Percentiles rank a stretch among this genome's conserved stretches.
phyloP scores from a whole-genome alignment of 176 grass and related monocot genomes.

The Poa pratensis region DNA sequence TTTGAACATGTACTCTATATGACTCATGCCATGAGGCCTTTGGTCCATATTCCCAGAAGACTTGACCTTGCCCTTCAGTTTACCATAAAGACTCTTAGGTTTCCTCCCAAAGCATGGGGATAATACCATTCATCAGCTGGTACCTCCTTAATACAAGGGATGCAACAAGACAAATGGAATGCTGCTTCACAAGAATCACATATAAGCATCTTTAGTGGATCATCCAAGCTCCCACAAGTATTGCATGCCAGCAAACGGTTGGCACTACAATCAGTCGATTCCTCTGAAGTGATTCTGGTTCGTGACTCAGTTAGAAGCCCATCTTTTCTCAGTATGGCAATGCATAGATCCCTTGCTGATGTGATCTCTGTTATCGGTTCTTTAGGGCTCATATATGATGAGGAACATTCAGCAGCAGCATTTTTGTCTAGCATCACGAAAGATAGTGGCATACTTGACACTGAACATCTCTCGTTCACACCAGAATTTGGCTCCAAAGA shows the following conservation, averaged over 20 bases:
- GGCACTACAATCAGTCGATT: constrained; percentile 35
- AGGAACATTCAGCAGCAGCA: constrained; percentile 57
- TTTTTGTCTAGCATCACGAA: constrained; percentile 42
- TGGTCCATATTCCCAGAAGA: constrained; percentile 40
- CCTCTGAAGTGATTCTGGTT: constrained; percentile 39
- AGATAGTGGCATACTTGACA: constrained; percentile 39
- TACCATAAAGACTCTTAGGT: constrained; percentile 50
- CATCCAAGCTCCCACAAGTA: constrained; percentile 51
- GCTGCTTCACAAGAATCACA: constrained; percentile 88
- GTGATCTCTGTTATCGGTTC: constrained; percentile 41
- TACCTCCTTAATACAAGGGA: constrained; percentile 39
- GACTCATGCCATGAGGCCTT: constrained; percentile 59
- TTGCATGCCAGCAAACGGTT: constrained; percentile 59
- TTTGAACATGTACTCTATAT: constrained; percentile 71
- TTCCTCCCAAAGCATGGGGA: constrained; percentile 58
- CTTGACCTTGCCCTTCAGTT: constrained; percentile 43
- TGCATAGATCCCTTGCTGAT: constrained; percentile 77
- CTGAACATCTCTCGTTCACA: constrained; percentile 25
- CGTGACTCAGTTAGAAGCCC: constrained; percentile 50
- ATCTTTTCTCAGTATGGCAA: constrained; percentile 64
- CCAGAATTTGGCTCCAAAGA: constrained; percentile 37
- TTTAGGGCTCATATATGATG: constrained; percentile 43
- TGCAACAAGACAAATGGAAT: constrained; percentile 85
- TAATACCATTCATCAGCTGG: constrained; percentile 78
- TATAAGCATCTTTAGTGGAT: constrained; percentile 75